Evolutionary conservation across 2,329 filamentous ascomycete genomes (phyloP), one percentile per base, ranked within the genome.

Genomic region (Orbilia javanica): DNA sequence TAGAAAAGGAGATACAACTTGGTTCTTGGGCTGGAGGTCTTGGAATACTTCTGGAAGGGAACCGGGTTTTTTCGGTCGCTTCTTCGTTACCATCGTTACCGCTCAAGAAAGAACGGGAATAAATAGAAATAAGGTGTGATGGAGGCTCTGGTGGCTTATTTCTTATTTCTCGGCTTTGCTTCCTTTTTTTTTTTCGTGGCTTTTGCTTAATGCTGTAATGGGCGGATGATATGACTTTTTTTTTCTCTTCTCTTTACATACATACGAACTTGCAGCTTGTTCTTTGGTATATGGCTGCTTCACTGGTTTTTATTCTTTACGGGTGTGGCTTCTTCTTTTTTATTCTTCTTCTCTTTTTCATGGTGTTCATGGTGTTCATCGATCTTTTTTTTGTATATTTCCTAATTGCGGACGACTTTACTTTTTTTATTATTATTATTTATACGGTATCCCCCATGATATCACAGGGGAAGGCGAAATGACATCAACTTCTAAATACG

Each of bases 141-240:
- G 42, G n/a, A 1, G 39, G 46, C 11, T 39, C 11, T 8, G 36
- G 46, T 11, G 11, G 20, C 34, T 22, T 34, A 57, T 39, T 31
- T 34, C 29, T 39, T 11, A 36, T 36, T 36, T 8, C n/a, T 13
- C 31, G n/a, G 55, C 31, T 20, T 67, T 53, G 18, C 39, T 39
- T 36, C 8, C 27, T 42, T 69, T 31, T 15, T 50, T 39, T 15
- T 70, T 60, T 52, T 29, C 20, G 31, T 42, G 27, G 18, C 46
- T 50, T n/a, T 48, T 65, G 27, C 39, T 53, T 66, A 20, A 31
- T 18, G 31, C 22, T 53, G 44, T 50, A 52, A 52, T 66, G 63
- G 63, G 46, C 36, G 25, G 18, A 5, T 18, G 31, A 65, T 48
- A n/a, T 46, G 1, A 1, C 20, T 29, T 64, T 29, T 34, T 46